phyloP scores from a whole-genome alignment of 2,329 filamentous ascomycete genomes.

The Thelonectria rubi region DNA sequence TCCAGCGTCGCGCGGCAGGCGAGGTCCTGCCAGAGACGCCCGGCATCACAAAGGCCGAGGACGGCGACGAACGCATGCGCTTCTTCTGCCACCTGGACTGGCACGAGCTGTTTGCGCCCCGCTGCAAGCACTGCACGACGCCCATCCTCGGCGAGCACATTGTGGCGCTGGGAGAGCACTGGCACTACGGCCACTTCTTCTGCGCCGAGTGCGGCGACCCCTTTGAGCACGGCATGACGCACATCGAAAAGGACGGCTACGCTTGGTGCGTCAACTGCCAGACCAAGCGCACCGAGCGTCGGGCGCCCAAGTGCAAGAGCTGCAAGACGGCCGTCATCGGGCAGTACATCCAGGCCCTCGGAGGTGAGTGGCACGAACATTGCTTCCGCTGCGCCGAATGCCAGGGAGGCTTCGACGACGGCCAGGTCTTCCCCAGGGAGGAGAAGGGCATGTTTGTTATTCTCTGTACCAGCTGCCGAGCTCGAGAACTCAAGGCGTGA shows the following conservation, averaged over 20 bases:
- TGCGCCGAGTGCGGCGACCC: conserved; percentile 98
- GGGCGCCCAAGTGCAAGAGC: conserved; percentile 85
- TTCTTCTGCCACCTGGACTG: conserved; percentile 99
- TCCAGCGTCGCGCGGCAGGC: conserved; percentile 66
- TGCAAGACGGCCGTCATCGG: conserved; percentile 88
- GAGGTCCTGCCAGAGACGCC: conserved; percentile 70
- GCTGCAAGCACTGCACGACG: conserved; percentile 95
- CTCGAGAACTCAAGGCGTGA: conserved; percentile 66
- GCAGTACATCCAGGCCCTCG: conserved; percentile 87
- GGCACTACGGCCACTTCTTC: conserved; percentile 98
- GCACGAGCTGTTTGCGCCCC: conserved; percentile 91
- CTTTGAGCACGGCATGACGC: conserved; percentile 76
- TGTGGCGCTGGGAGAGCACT: conserved; percentile 92
- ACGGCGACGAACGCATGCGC: conserved; percentile 76
- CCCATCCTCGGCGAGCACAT: conserved; percentile 96
- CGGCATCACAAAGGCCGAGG: conserved; percentile 71
- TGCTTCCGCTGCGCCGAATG: conserved; percentile 85
- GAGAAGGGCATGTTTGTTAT: conserved; percentile 60
- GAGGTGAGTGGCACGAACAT: conserved; percentile 89
- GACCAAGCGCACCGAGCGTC: conserved; percentile 88
- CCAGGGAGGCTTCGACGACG: conserved; percentile 68
- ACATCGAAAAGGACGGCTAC: conserved; percentile 95
- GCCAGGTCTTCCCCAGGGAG: conserved; percentile 70
- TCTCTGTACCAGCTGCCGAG: conserved; percentile 69
- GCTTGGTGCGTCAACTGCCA: conserved; percentile 97